Conservation (phyloP, 2,329 filamentous ascomycete genomes). For the Trichoderma atroviride region DNA sequence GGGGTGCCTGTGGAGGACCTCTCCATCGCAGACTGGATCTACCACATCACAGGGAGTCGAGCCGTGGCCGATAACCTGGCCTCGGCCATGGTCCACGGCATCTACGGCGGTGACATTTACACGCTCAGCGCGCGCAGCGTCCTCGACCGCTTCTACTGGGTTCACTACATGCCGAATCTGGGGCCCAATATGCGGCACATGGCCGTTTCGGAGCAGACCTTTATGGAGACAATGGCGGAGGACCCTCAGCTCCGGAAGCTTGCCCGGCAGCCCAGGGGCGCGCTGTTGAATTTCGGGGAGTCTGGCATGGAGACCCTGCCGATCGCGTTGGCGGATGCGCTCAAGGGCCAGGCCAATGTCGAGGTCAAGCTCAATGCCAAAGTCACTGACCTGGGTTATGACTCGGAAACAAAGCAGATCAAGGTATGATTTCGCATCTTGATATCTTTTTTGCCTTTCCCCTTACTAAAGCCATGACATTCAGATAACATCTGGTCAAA, state of each 20-base stretch:
- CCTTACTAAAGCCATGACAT: not conserved
- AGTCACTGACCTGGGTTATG: constrained; percentile 52
- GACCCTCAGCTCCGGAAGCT: constrained; percentile 38
- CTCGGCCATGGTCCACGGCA: constrained; percentile 80
- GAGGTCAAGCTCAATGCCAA: constrained; percentile 54
- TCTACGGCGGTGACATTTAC: constrained; percentile 88
- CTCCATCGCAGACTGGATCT: constrained; percentile 44
- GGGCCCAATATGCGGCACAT: constrained; percentile 48
- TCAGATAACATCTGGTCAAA: constrained; percentile 30
- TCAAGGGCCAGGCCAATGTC: constrained; percentile 61
- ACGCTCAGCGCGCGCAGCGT: constrained; percentile 73
- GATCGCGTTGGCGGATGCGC: constrained; percentile 52
- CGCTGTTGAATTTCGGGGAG: constrained; percentile 43
- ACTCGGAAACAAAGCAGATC: constrained; percentile 43
- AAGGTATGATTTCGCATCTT: constrained; percentile 41
- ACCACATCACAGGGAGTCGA: constrained; percentile 36
- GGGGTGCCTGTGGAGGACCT: constrained; percentile 36
- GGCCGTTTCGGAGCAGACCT: constrained; percentile 35
- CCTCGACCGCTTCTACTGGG: constrained; percentile 39
- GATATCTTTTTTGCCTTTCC: not conserved
- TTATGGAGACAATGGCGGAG: constrained; percentile 37
- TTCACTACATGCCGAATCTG: constrained; percentile 35
- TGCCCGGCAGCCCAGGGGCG: constrained; percentile 38
- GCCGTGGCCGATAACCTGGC: constrained; percentile 68
- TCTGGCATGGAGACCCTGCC: constrained; percentile 66